Conservation (phyloP, 169 alveolate genomes). For the Plasmodium gaboni region DNA sequence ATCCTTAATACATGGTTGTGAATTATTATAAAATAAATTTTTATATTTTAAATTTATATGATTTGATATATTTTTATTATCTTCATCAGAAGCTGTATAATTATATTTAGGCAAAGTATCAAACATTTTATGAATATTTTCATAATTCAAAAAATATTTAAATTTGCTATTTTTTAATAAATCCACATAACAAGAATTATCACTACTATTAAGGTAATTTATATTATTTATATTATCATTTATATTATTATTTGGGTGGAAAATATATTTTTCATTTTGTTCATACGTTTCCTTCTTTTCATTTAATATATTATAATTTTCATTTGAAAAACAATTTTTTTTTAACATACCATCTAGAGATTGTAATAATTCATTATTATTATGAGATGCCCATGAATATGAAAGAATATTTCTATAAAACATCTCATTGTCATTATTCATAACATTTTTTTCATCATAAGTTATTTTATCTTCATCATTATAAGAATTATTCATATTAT, state of each 20-base stretch:
- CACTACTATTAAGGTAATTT: not conserved
- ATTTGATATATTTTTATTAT: conserved; percentile 1
- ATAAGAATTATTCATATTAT: too few relatives aligned
- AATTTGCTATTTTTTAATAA: conserved; percentile 28
- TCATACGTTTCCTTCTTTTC: too few relatives aligned
- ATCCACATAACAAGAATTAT: conserved; percentile 7
- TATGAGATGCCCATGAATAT: too few relatives aligned
- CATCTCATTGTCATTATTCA: too few relatives aligned
- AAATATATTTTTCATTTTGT: too few relatives aligned
- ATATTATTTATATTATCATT: not conserved
- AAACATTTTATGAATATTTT: conserved; percentile 34
- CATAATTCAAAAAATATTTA: conserved; percentile 17
- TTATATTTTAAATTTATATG: not conserved
- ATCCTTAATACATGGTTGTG: not conserved
- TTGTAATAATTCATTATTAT: too few relatives aligned
- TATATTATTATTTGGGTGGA: not conserved
- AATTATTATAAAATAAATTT: not conserved
- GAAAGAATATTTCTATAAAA: too few relatives aligned
- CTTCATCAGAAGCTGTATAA: not conserved
- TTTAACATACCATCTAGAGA: too few relatives aligned
- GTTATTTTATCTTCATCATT: too few relatives aligned
- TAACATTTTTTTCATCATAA: too few relatives aligned
- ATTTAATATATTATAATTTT: too few relatives aligned
- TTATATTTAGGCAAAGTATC: conserved; percentile 34
- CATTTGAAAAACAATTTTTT: too few relatives aligned